phyloP scores from a whole-genome alignment of 2,329 filamentous ascomycete genomes.

The Penicillium crustosum region DNA sequence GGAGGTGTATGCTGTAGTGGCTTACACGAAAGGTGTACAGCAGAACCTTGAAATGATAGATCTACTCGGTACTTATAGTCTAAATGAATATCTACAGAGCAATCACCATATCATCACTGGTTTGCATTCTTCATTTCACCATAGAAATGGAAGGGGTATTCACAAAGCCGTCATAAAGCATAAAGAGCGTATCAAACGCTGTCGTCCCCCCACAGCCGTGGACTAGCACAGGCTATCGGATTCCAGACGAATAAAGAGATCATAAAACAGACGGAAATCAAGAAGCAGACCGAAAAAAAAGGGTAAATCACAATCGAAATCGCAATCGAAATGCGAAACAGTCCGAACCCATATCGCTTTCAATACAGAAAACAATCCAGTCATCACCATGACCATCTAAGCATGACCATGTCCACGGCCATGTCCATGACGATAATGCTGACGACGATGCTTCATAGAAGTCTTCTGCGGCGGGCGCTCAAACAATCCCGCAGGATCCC shows the following conservation, averaged over 20 bases:
- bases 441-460: slow-evolving; percentile 15
- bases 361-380: neutral
- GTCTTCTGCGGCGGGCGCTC: slow-evolving; percentile 2
- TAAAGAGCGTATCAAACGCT: slow-evolving; percentile 6
- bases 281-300: neutral
- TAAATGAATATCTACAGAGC: no score
- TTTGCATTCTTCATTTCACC: neutral
- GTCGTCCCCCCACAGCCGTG: neutral
- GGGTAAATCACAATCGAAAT: neutral
- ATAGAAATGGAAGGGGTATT: slow-evolving; percentile 4
- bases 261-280: neutral
- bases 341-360: neutral
- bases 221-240: slow-evolving; percentile 2
- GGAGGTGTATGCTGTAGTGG: no score
- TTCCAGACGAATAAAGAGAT: neutral
- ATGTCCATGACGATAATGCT: slow-evolving; percentile 10
- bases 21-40: no score
- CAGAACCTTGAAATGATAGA: no score
- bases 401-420: slow-evolving; percentile 11
- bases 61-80: no score
- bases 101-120: no score
- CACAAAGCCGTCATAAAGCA: slow-evolving; percentile 37
- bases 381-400: neutral
- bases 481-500: neutral
- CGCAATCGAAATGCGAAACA: neutral